Evolutionary conservation across 2,329 filamentous ascomycete species (phyloP).

Genomic region (Hymenoscyphus scutula): DNA sequence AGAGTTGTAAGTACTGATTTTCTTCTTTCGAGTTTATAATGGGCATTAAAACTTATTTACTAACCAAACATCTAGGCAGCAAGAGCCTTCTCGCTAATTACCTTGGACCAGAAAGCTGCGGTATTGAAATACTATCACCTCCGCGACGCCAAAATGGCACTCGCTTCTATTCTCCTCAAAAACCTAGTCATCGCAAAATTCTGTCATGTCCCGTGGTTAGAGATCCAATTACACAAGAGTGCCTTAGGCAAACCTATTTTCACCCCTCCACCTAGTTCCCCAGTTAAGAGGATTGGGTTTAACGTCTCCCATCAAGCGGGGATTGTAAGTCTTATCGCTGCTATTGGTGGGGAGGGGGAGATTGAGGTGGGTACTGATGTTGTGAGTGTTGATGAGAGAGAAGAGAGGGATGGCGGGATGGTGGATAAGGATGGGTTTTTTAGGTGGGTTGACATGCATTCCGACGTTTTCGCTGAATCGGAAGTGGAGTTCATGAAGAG

Average conservation of each 20-base stretch:
- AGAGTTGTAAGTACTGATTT: slow-evolving; percentile 26
- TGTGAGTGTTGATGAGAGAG: slow-evolving; percentile 71
- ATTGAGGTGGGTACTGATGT: slow-evolving; percentile 68
- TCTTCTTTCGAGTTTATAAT: no score
- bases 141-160: slow-evolving; percentile 70
- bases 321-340: slow-evolving; percentile 64
- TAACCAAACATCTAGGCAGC: slow-evolving; percentile 43
- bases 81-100: slow-evolving; percentile 52
- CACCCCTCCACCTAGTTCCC: slow-evolving; percentile 9
- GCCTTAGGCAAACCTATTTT: slow-evolving; percentile 45
- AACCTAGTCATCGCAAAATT: slow-evolving; percentile 63
- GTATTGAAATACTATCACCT: slow-evolving; percentile 64
- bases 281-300: slow-evolving; percentile 57
- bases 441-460: slow-evolving; percentile 68
- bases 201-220: slow-evolving; percentile 58
- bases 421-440: slow-evolving; percentile 60
- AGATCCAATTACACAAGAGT: slow-evolving; percentile 56
- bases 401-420: slow-evolving; percentile 57
- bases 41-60: no score
- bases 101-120: slow-evolving; percentile 52
- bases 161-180: slow-evolving; percentile 73
- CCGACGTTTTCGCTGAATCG: slow-evolving; percentile 62
- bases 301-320: slow-evolving; percentile 80
- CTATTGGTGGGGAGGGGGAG: slow-evolving; percentile 26
- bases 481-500: slow-evolving; percentile 63